Conservation (phyloP, 495 filamentous ascomycete genomes). For the Penicillium atrosanguineum region DNA sequence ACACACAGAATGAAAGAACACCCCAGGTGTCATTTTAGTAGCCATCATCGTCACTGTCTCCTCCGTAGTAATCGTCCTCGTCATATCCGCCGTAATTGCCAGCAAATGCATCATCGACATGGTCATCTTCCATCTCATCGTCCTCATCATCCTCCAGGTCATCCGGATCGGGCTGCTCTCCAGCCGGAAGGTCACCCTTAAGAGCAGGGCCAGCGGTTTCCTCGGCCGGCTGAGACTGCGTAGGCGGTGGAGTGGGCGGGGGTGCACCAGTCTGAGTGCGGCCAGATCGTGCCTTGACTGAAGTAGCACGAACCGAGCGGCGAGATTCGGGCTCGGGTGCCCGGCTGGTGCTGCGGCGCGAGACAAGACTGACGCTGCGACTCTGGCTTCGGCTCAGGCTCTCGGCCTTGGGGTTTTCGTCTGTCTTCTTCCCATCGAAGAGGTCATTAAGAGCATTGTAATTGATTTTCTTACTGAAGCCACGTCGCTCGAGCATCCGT, state of each 20-base stretch:
- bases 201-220: background rate
- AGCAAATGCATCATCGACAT: slow-evolving; percentile 40
- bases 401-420: slow-evolving; percentile 32
- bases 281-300: slow-evolving; percentile 4
- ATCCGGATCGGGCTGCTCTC: slow-evolving; percentile 25
- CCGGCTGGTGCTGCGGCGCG: slow-evolving; percentile 38
- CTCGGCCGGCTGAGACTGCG: slow-evolving; percentile 1
- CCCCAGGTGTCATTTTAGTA: background rate
- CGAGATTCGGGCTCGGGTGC: slow-evolving; percentile 26
- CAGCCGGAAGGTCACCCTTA: slow-evolving; percentile 17
- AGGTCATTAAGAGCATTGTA: slow-evolving; percentile 63
- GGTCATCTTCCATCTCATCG: slow-evolving; percentile 32
- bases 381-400: slow-evolving; percentile 36
- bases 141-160: slow-evolving; percentile 34
- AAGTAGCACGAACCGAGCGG: slow-evolving; percentile 20
- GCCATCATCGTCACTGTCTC: slow-evolving; percentile 36
- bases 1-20: background rate
- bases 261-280: slow-evolving; percentile 5
- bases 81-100: slow-evolving; percentile 37
- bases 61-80: slow-evolving; percentile 22
- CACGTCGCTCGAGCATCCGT: slow-evolving; percentile 68
- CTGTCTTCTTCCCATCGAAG: slow-evolving; percentile 23
- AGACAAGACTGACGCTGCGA: slow-evolving; percentile 38
- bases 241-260: slow-evolving; percentile 19
- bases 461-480: slow-evolving; percentile 78